These are phyloP conservation scores for Micractinium sp. DNA, from an alignment of 139 green algal species.

Conservation along the genomic window DNA sequence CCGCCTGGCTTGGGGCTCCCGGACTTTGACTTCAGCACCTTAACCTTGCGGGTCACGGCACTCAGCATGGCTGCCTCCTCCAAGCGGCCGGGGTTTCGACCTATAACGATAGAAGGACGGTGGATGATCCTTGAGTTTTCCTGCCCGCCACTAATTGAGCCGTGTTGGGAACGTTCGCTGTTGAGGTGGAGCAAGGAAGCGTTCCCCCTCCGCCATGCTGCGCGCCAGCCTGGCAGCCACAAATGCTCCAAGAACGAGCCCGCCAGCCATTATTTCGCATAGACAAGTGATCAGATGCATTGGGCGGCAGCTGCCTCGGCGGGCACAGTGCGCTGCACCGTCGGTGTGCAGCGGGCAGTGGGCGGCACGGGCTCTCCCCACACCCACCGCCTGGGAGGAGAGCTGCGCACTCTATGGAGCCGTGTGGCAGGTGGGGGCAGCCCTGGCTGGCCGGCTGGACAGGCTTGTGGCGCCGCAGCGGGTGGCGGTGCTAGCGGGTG, in stretches of 20 bases:
- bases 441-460: too few relatives aligned
- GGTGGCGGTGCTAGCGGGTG: background rate
- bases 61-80: background rate
- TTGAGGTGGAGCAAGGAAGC: too few relatives aligned
- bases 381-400: background rate
- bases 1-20: background rate
- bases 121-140: too few relatives aligned
- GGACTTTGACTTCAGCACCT: background rate
- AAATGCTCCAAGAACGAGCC: background rate
- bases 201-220: too few relatives aligned
- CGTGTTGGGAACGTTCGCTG: too few relatives aligned
- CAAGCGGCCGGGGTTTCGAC: too few relatives aligned
- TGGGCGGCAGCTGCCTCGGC: background rate
- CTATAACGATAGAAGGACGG: too few relatives aligned
- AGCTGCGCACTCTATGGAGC: constrained; percentile 1
- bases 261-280: background rate
- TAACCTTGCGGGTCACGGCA: background rate
- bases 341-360: background rate
- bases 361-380: background rate
- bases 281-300: background rate
- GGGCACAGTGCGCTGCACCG: background rate
- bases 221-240: too few relatives aligned
- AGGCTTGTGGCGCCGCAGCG: too few relatives aligned
- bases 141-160: too few relatives aligned
- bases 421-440: constrained; percentile 7